A percentile compares a stretch with the other conserved stretches of the same genome.
phyloP scores from a whole-genome alignment of 2,329 filamentous ascomycete genomes.

The Scedosporium minutisporum region DNA sequence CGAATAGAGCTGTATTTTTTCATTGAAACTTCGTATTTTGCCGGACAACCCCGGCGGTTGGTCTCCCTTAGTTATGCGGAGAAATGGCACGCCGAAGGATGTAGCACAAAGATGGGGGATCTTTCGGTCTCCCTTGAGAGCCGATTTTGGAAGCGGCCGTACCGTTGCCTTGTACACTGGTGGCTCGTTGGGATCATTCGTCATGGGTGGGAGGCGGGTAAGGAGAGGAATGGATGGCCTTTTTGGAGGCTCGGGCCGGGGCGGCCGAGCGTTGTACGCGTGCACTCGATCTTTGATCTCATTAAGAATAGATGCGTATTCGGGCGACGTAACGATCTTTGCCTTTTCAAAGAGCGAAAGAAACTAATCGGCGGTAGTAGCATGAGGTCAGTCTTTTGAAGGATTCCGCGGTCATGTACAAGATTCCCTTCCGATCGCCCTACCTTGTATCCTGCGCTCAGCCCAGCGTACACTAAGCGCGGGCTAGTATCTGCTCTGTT shows the following conservation, averaged over 20 bases:
- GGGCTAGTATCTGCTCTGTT: slow-evolving; percentile 49
- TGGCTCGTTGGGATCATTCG: slow-evolving; percentile 17
- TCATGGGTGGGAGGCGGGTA: slow-evolving; percentile 20
- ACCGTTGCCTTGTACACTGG: slow-evolving; percentile 37
- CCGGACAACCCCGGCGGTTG: slow-evolving; percentile 51
- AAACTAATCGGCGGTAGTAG: slow-evolving; percentile 20
- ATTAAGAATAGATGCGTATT: slow-evolving; percentile 30
- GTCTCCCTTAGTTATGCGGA: slow-evolving; percentile 53
- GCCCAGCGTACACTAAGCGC: slow-evolving; percentile 49
- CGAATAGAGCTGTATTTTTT: slow-evolving; percentile 31
- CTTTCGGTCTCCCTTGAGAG: slow-evolving; percentile 37
- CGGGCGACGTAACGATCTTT: slow-evolving; percentile 24
- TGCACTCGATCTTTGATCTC: slow-evolving; percentile 3
- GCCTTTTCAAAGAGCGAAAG: slow-evolving; percentile 30
- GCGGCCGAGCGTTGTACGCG: slow-evolving; percentile 12
- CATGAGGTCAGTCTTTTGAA: background rate
- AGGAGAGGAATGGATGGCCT: slow-evolving; percentile 13
- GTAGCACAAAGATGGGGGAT: slow-evolving; percentile 48
- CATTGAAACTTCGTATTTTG: slow-evolving; percentile 43
- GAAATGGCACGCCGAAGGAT: slow-evolving; percentile 49
- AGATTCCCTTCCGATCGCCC: background rate
- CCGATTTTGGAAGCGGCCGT: slow-evolving; percentile 37
- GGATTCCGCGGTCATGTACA: too few species aligned
- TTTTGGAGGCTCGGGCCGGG: slow-evolving; percentile 13
- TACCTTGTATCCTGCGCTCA: slow-evolving; percentile 61